Base-by-base conservation (phyloP, 2,329 filamentous ascomycete genomes). In the Penicillium occitanis region DNA sequence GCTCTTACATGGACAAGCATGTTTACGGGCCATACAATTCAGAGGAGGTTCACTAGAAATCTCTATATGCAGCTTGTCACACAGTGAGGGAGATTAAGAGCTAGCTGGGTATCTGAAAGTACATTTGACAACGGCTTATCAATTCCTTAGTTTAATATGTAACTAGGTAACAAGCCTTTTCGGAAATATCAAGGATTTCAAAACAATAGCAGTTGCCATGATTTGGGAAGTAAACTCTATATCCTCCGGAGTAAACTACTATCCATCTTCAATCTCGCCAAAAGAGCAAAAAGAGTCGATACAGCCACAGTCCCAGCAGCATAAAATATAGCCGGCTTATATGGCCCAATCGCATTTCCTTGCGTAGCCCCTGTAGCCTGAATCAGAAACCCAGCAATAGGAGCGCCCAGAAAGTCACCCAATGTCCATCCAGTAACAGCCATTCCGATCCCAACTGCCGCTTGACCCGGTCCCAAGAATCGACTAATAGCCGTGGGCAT, bases 401-500 rank as follows among this genome's bases (percentile, higher is more conserved):
- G 48, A 42, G 46, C 51, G 4, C 61, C 35, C 7, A 63, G 2
- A 30, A 55, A 42, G 30, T 40, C 25, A 19, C 61, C 61, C 7
- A 42, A 10, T 3, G 61, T n/a, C 46, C 46, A 63, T 37, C 46
- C 46, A 1, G 61, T 51, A 7, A 63, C 22, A 53, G 48, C 13
- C 46, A 63, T 55, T 25, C 46, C 48, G 14, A 63, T 30, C 8
- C 46, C 48, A 19, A 25, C 48, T 6, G 61, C 33, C 19, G 30
- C 46, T n/a, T 40, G 44, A 63, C 46, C 17, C 19, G 44, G 44
- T 13, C 46, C 30, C 25, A 51, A n/a, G n/a, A 51, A 51, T 30
- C 59, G 44, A 11, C 46, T 48, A 13, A 63, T 46, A 14, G 61
- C 61, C 17, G 61, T 63, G 22, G 61, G 61, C 46, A 63, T 48